Percentiles rank a stretch among this genome's conserved stretches.
phyloP scores from a whole-genome alignment of 2,329 filamentous ascomycete species.

The Allantophomopsis lycopodina region DNA sequence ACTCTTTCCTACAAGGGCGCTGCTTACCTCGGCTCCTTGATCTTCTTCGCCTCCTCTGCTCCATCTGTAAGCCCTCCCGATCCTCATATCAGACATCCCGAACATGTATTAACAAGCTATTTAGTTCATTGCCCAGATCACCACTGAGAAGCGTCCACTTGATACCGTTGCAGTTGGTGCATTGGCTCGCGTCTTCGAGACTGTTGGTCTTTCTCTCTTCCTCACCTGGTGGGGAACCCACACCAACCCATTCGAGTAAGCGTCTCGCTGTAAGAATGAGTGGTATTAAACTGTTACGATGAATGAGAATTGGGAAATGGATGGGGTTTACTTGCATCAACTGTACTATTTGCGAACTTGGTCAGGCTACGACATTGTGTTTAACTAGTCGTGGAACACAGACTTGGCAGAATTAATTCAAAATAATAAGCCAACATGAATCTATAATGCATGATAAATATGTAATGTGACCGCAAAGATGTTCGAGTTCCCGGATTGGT shows the following conservation, averaged over 20 bases:
- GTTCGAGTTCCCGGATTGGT: no score
- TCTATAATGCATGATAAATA: no score
- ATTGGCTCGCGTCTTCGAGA: slow-evolving; percentile 79
- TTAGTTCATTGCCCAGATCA: slow-evolving; percentile 73
- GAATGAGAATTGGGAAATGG: no score
- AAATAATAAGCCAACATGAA: no score
- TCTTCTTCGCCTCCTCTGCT: slow-evolving; percentile 85
- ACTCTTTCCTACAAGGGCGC: slow-evolving; percentile 96
- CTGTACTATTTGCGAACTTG: no score
- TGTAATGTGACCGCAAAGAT: no score
- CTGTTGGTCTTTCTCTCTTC: slow-evolving; percentile 80
- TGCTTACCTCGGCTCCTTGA: slow-evolving; percentile 78
- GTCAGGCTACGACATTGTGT: slow-evolving; percentile 5
- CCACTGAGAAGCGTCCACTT: slow-evolving; percentile 82
- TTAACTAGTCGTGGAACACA: slow-evolving; percentile 5
- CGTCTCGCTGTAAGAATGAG: no score
- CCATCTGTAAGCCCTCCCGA: slow-evolving; percentile 54
- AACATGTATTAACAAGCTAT: slow-evolving; percentile 2
- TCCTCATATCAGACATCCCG: not conserved
- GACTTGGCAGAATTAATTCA: not conserved
- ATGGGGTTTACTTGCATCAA: no score
- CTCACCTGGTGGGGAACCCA: slow-evolving; percentile 96
- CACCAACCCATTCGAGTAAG: slow-evolving; percentile 65
- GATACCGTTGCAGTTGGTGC: slow-evolving; percentile 82
- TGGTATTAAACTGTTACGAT: no score